These are phyloP conservation scores for Fusarium nygamai DNA, from an alignment of 2,329 filamentous ascomycete species.

Conservation along the genomic window DNA sequence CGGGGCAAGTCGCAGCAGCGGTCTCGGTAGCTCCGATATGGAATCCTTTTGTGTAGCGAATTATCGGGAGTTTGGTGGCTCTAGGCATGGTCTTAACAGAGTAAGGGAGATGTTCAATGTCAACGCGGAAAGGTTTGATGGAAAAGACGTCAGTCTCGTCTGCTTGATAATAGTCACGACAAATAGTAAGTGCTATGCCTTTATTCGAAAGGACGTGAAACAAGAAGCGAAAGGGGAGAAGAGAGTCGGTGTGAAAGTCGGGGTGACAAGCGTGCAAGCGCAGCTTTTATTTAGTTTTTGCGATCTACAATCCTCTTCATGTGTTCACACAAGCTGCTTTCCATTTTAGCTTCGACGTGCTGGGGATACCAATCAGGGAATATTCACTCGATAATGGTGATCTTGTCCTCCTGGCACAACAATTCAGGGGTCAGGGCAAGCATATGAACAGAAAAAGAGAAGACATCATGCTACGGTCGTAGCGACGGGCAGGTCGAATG, in stretches of 20 bases:
- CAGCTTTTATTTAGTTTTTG: not conserved
- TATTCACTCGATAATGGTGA: not conserved
- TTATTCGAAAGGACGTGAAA: not conserved
- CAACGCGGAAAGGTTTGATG: not conserved
- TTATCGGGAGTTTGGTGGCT: not conserved
- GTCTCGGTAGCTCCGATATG: not conserved
- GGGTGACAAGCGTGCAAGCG: not conserved
- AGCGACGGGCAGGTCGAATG: not conserved
- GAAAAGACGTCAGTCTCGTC: not conserved
- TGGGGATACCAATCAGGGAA: not conserved
- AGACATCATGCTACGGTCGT: not conserved
- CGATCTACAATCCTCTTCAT: not conserved
- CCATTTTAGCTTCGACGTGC: not conserved
- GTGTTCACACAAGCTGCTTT: not conserved
- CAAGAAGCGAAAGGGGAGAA: not conserved
- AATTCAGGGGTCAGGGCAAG: not conserved
- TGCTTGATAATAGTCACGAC: not conserved
- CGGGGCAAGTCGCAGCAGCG: not conserved
- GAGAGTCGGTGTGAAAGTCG: not conserved
- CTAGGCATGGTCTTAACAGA: not conserved
- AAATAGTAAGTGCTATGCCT: not conserved
- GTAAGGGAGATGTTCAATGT: not conserved
- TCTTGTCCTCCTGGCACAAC: not conserved
- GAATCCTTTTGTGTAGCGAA: not conserved
- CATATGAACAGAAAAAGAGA: not conserved